Evolutionary conservation across 306 rosid genomes (phyloP).

Genomic region (Canavalia gladiata): DNA sequence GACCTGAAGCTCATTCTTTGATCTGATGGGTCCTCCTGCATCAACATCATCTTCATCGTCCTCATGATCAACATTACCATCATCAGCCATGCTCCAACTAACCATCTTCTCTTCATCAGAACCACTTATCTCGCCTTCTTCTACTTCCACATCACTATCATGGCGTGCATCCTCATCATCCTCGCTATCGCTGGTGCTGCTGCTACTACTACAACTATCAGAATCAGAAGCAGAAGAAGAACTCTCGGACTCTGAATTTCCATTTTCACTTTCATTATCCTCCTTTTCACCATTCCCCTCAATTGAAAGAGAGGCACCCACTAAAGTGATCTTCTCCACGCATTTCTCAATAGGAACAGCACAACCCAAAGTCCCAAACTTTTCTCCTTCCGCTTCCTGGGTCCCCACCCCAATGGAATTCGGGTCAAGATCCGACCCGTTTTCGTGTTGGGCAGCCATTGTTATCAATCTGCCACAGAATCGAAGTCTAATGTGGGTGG

Average conservation of each 20-base stretch:
- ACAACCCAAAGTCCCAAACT: slow-evolving; percentile 39
- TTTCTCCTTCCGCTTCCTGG: slow-evolving; percentile 17
- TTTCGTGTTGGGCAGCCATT: slow-evolving; percentile 48
- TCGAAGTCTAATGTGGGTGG: slow-evolving; percentile 57
- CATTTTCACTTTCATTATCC: slow-evolving; percentile 43
- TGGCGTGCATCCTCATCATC: slow-evolving; percentile 29
- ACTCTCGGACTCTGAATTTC: slow-evolving; percentile 58
- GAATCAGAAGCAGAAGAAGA: slow-evolving; percentile 54
- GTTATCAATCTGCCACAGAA: slow-evolving; percentile 41
- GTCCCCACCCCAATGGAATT: slow-evolving; percentile 28
- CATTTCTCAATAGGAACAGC: slow-evolving; percentile 53
- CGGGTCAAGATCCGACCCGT: slow-evolving; percentile 39
- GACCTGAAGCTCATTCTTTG: slow-evolving; percentile 86
- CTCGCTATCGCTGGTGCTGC: neutral
- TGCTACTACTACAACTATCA: slow-evolving; percentile 30
- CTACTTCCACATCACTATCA: slow-evolving; percentile 63
- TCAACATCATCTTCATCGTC: slow-evolving; percentile 40
- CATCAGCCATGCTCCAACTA: slow-evolving; percentile 46
- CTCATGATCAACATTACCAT: slow-evolving; percentile 6
- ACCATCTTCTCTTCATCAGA: slow-evolving; percentile 51
- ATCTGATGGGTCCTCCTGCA: slow-evolving; percentile 62
- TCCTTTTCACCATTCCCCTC: slow-evolving; percentile 13
- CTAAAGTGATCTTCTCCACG: slow-evolving; percentile 61
- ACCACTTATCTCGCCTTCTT: slow-evolving; percentile 82
- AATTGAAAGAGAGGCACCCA: slow-evolving; percentile 35